Evolutionary conservation across 2,329 filamentous ascomycete species (phyloP).

Genomic region (Juglanconis sp.): DNA sequence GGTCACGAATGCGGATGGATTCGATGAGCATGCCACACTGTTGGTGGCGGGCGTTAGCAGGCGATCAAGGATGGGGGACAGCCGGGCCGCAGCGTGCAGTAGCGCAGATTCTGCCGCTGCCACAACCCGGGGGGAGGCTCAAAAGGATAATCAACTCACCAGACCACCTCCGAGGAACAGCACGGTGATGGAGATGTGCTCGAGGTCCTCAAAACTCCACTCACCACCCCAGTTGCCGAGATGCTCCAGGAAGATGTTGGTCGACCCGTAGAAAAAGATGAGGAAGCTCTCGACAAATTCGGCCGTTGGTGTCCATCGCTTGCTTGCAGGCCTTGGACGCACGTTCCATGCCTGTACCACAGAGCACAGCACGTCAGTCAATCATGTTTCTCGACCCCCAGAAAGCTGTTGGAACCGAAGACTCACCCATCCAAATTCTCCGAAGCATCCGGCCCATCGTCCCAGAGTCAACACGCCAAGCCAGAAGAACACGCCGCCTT

Average conservation of each 20-base stretch:
- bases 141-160: constrained; percentile 46
- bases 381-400: neutral
- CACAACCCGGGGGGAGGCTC: neutral
- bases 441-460: constrained; percentile 86
- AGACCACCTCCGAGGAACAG: constrained; percentile 91
- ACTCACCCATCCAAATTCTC: constrained; percentile 78
- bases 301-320: constrained; percentile 70
- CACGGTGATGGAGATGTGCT: constrained; percentile 88
- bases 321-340: constrained; percentile 56
- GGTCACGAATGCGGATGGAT: constrained; percentile 63
- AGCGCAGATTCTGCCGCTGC: constrained; percentile 1
- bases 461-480: constrained; percentile 83
- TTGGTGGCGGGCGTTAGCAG: constrained; percentile 18
- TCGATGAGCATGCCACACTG: constrained; percentile 83
- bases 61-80: neutral
- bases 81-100: constrained; percentile 2
- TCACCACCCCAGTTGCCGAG: constrained; percentile 66
- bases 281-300: constrained; percentile 88
- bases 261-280: constrained; percentile 85
- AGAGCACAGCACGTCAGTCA: constrained; percentile 13
- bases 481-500: constrained; percentile 93
- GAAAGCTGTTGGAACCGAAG: neutral
- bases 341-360: constrained; percentile 73
- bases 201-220: constrained; percentile 79
- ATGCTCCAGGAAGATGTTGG: constrained; percentile 91